phyloP scores from a whole-genome alignment of 1,284 basidiomycete genomes.

The Macrocystidia cucumis region DNA sequence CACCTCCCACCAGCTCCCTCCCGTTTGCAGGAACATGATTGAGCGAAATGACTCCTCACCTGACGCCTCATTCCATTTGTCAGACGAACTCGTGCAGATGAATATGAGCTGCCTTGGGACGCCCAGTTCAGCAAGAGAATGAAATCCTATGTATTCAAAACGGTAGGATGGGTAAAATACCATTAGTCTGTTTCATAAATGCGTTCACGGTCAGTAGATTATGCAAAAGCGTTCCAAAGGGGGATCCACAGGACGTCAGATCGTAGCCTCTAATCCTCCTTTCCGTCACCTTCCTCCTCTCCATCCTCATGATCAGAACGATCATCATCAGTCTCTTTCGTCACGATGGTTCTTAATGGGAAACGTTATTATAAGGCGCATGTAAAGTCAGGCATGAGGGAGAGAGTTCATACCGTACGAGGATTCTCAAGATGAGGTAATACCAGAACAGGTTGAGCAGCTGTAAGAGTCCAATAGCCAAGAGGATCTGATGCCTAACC shows the following conservation, averaged over 20 bases:
- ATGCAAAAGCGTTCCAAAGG: too few species aligned
- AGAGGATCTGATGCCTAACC: constrained; percentile 81
- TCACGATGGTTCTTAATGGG: constrained; percentile 30
- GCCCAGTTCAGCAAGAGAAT: too few species aligned
- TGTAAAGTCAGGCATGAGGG: background rate
- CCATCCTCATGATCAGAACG: constrained; percentile 69
- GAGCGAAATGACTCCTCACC: too few species aligned
- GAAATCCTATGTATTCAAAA: too few species aligned
- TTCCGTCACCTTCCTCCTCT: constrained; percentile 32
- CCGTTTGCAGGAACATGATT: too few species aligned
- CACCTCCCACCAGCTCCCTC: too few species aligned
- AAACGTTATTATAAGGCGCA: background rate
- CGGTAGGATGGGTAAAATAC: too few species aligned
- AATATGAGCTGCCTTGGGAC: too few species aligned
- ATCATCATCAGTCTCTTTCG: constrained; percentile 27
- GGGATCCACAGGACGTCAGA: constrained; percentile 1
- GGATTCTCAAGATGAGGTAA: constrained; percentile 70
- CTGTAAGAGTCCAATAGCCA: constrained; percentile 70
- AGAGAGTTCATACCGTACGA: constrained; percentile 32
- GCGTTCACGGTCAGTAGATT: too few species aligned
- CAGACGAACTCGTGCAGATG: too few species aligned
- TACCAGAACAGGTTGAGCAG: constrained; percentile 91
- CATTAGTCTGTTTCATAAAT: too few species aligned
- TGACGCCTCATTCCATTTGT: too few species aligned
- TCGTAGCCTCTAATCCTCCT: constrained; percentile 16